A percentile compares a stretch with the other conserved stretches of the same genome.
phyloP scores from a whole-genome alignment of 441 rosid species.

The Cnidoscolus chayamansa region DNA sequence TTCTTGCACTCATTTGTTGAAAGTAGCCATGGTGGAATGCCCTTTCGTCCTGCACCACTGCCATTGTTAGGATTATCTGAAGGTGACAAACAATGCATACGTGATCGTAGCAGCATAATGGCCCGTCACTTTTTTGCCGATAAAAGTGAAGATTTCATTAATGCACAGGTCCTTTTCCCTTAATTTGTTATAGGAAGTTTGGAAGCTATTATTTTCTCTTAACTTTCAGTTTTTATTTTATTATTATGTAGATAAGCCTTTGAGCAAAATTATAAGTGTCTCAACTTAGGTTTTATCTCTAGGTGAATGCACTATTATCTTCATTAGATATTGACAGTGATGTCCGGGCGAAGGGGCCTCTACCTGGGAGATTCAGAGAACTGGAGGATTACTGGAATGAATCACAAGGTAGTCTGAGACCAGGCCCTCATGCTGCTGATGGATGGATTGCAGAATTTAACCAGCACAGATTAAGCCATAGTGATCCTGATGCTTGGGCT shows the following conservation, averaged over 20 bases:
- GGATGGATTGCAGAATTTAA: constrained; percentile 78
- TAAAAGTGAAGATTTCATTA: constrained; percentile 82
- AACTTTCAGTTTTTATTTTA: background rate
- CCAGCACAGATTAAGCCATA: constrained; percentile 47
- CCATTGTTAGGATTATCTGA: constrained; percentile 81
- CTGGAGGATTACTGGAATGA: constrained; percentile 92
- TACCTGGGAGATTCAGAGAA: constrained; percentile 74
- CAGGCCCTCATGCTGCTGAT: constrained; percentile 61
- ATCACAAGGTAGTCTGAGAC: constrained; percentile 71
- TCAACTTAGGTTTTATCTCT: constrained; percentile 22
- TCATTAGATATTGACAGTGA: constrained; percentile 83
- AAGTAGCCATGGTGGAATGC: constrained; percentile 76
- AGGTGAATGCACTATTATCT: constrained; percentile 85
- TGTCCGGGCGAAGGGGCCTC: constrained; percentile 61
- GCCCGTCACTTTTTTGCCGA: constrained; percentile 92
- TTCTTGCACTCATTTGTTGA: constrained; percentile 93
- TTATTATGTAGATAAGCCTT: background rate
- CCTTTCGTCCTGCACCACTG: constrained; percentile 76
- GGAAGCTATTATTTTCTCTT: constrained; percentile 14
- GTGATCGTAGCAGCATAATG: constrained; percentile 95
- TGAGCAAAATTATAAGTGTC: background rate
- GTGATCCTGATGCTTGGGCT: constrained; percentile 81
- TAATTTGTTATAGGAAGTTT: constrained; percentile 15
- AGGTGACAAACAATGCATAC: constrained; percentile 93
- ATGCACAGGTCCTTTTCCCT: constrained; percentile 61